Evolutionary conservation across 2,329 filamentous ascomycete genomes (phyloP), one percentile per base, ranked within the genome.

Genomic region (Septoria petroselini): DNA sequence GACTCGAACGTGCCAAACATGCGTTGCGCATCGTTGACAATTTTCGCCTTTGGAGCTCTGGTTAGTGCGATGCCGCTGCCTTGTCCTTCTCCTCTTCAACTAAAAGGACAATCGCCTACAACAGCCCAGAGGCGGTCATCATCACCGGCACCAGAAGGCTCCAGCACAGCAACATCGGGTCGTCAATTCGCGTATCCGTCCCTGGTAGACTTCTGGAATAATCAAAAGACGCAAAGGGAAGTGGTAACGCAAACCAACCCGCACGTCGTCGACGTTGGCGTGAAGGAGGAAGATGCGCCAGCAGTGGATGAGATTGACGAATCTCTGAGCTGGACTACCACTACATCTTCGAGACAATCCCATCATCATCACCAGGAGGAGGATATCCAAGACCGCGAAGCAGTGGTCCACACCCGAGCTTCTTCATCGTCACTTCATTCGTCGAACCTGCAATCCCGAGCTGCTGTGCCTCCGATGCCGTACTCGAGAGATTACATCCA

Each of bases 21-120:
- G 40, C 40, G 40, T 33, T 42, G 40, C 27, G 30, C 40, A 15
- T 42, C 40, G 17, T 18, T 42, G 17, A 42, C 40, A 17, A 42
- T 42, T 23, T 27, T 42, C 18, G 40, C 40, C n/a, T 42, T 42
- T 42, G 40, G 40, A 3, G 40, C 40, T 14, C 25, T 42, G 21
- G 40, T 27, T 12, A 42, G 40, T 12, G 40, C 40, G 27, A 33
- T 42, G 40, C 40, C 40, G 9, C 31, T 19, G 30, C 40, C 40
- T 17, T 7, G n/a, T n/a, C n/a, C n/a, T n/a, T n/a, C n/a, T n/a
- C n/a, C n/a, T n/a, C n/a, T n/a, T n/a, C n/a, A n/a, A n/a, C n/a
- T n/a, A n/a, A n/a, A n/a, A 31, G n/a, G 25, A 30, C 14, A 27
- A 42, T 17, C 31, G 15, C 4, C 15, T 4, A n/a, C 31, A 6